A percentile compares a stretch with the other conserved stretches of the same genome.
Conservation (phyloP, 1,284 basidiomycete genomes). For the Lentinula novae-zelandiae region DNA sequence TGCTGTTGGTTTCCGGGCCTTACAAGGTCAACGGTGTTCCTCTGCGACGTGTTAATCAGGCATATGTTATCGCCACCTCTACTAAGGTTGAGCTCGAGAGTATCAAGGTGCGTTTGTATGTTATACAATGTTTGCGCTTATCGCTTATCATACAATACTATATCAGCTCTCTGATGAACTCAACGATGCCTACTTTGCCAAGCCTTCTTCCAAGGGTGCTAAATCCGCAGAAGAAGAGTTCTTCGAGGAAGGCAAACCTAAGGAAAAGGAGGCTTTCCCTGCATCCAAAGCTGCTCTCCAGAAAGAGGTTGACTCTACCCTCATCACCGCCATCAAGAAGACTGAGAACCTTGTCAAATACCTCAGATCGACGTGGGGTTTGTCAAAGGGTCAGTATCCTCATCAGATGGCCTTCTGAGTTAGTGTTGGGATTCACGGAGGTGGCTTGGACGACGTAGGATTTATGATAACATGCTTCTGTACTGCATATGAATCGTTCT, state of each 20-base stretch:
- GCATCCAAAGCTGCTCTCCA: constrained; percentile 91
- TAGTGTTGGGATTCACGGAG: constrained; percentile 16
- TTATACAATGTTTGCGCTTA: neutral
- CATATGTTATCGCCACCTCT: constrained; percentile 98
- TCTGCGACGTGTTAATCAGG: constrained; percentile 97
- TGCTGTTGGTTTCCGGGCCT: constrained; percentile 95
- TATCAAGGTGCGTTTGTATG: constrained; percentile 58
- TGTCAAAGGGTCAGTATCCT: constrained; percentile 93
- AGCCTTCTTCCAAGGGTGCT: constrained; percentile 67
- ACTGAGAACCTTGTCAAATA: constrained; percentile 92
- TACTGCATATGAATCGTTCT: constrained; percentile 19
- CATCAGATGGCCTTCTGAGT: constrained; percentile 83
- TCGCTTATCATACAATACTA: constrained; percentile 10
- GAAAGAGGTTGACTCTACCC: constrained; percentile 85
- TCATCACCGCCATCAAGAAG: constrained; percentile 90
- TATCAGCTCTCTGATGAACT: constrained; percentile 81
- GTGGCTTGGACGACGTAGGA: constrained; percentile 18
- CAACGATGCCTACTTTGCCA: constrained; percentile 95
- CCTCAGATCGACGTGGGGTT: constrained; percentile 89
- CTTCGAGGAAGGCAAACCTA: constrained; percentile 92
- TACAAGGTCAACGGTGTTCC: constrained; percentile 99
- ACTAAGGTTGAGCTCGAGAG: constrained; percentile 88
- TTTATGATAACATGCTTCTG: constrained; percentile 14
- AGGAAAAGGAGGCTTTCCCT: constrained; percentile 88
- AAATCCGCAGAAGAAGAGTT: constrained; percentile 91